phyloP scores from a whole-genome alignment of 1,284 basidiomycete genomes.

The Golubevia sp. region DNA sequence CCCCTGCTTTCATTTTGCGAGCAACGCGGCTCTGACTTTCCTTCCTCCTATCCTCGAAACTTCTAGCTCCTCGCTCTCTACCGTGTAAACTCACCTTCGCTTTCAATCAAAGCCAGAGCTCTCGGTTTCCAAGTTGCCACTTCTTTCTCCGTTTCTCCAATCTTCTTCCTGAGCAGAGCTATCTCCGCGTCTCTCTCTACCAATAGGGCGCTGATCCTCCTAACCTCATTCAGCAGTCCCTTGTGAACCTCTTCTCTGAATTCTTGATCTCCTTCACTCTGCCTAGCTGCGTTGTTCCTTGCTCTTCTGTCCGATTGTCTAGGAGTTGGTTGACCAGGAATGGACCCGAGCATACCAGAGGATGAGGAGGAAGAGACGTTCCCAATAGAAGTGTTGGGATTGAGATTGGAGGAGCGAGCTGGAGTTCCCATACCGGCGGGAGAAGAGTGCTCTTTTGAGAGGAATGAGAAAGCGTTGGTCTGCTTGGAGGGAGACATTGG shows the following conservation, averaged over 20 bases:
- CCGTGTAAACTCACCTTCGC: slow-evolving; percentile 14
- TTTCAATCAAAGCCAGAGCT: slow-evolving; percentile 40
- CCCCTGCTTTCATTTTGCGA: slow-evolving; percentile 9
- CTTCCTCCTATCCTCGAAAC: slow-evolving; percentile 5
- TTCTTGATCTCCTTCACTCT: slow-evolving; percentile 32
- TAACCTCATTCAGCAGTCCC: slow-evolving; percentile 41
- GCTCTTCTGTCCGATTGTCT: slow-evolving; percentile 34
- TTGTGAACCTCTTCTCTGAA: slow-evolving; percentile 49
- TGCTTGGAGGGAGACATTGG: too few relatives aligned
- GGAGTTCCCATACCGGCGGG: too few relatives aligned
- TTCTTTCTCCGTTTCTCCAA: slow-evolving; percentile 40
- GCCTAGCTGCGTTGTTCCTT: slow-evolving; percentile 40
- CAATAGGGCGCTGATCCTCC: slow-evolving; percentile 37
- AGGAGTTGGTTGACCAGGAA: slow-evolving; percentile 14
- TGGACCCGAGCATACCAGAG: too few relatives aligned
- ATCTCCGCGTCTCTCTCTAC: slow-evolving; percentile 41
- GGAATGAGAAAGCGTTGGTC: too few relatives aligned
- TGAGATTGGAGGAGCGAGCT: too few relatives aligned
- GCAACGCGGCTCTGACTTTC: neutral
- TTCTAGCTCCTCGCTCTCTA: neutral
- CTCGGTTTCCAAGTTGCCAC: slow-evolving; percentile 43
- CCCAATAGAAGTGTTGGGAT: too few relatives aligned
- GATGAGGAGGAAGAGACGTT: too few relatives aligned
- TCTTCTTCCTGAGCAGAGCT: slow-evolving; percentile 22
- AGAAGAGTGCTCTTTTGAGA: too few relatives aligned